phyloP scores from a whole-genome alignment of 495 filamentous ascomycete genomes.

The Tuber borchii region DNA sequence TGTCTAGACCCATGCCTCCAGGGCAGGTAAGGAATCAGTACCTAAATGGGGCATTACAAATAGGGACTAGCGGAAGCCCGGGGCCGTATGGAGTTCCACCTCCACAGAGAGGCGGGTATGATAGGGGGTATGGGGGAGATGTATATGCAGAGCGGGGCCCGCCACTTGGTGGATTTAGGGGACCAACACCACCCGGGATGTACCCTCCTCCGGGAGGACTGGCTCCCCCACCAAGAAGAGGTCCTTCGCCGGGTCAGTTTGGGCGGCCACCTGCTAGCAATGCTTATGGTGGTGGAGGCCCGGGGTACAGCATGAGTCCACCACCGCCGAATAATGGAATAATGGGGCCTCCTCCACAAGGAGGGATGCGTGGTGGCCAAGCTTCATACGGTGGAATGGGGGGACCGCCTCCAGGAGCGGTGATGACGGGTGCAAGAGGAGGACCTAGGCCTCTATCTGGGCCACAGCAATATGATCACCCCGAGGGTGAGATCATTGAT shows the following conservation, averaged over 20 bases:
- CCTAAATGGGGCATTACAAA: constrained; percentile 22
- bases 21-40: constrained; percentile 34
- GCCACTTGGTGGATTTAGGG: constrained; percentile 10
- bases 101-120: constrained; percentile 9
- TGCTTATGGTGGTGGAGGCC: constrained; percentile 27
- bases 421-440: constrained; percentile 25
- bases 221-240: constrained; percentile 30
- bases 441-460: constrained; percentile 16
- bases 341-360: neutral
- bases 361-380: constrained; percentile 3
- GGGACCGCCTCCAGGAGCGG: constrained; percentile 11
- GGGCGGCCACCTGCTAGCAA: constrained; percentile 21
- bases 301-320: constrained; percentile 15
- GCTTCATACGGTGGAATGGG: constrained; percentile 8
- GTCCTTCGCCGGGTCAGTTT: constrained; percentile 31
- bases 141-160: constrained; percentile 8
- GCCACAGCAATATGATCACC: constrained; percentile 27
- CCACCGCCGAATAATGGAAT: neutral
- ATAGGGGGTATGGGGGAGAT: neutral
- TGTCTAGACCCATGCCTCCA: constrained; percentile 31
- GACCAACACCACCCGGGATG: constrained; percentile 19
- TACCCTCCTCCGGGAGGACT: constrained; percentile 26
- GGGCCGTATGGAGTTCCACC: constrained; percentile 28
- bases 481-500: constrained; percentile 18
- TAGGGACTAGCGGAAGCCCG: constrained; percentile 14